Evolutionary conservation across 192 early-diverging fungal genomes (phyloP), one percentile per base, ranked within the genome.

Genomic region (Gamsiella multidivaricata): DNA sequence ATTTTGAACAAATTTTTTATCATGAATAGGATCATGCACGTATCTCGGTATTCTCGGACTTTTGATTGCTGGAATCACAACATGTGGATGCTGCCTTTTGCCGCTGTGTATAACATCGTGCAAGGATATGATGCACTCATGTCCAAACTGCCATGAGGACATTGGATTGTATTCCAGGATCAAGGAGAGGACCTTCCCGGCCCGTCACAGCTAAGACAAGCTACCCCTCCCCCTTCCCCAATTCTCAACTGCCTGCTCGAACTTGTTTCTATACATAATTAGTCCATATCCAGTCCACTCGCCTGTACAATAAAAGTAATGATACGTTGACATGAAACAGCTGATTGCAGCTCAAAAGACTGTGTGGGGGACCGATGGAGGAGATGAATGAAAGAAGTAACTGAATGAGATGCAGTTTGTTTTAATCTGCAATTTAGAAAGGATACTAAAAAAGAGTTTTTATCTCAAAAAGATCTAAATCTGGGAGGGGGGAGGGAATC

Each of bases 121-220:
- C 49, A 78, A 78, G 47, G 74, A 78, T 23, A 69, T 78, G 9
- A 63, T 78, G 65, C 74, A 78, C 36, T 69, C 74, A 5, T 78
- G 74, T 41, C 74, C 74, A 26, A 64, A 49, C 47, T 78, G 74
- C 32, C 74, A 78, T 25, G 65, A 78, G 22, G 74, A 78, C 32
- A 64, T 78, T 58, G 74, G 74, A 43, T 39, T 78, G 0, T 78
- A 69, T 25, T 66, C 63, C 5, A 51, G 66, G 31, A 61, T 64
- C 18, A 68, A 63, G 32, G 65, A 68, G 36, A 64, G 28, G 42
- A 78, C 74, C 20, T 69, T 69, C 18, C 74, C 74, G 8, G 54
- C 58, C 23, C 59, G 59, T 20, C 45, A n/a, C 17, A 4, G n/a
- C n/a, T 46, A 46, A 46, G 17, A 12, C 37, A n/a, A n/a, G n/a